Evolutionary conservation across 2,329 filamentous ascomycete genomes (phyloP).

Genomic region (Acarospora socialis): DNA sequence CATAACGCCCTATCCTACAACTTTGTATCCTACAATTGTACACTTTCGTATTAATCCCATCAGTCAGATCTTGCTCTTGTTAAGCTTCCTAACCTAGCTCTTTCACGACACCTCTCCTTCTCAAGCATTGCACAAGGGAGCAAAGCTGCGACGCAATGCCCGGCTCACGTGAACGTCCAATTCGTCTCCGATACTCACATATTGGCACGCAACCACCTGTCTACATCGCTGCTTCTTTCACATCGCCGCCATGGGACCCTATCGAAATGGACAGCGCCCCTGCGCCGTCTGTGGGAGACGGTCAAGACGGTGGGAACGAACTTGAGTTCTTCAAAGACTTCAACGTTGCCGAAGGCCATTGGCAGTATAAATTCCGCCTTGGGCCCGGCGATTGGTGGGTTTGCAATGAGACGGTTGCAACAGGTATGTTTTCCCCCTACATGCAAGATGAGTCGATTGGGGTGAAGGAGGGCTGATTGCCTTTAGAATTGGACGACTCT

Average conservation of each 20-base stretch:
- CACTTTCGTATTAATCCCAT: too few species aligned
- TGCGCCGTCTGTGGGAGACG: slow-evolving; percentile 12
- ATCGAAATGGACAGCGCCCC: slow-evolving; percentile 47
- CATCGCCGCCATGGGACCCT: slow-evolving; percentile 50
- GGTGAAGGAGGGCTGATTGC: slow-evolving; percentile 3
- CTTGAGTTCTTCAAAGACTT: slow-evolving; percentile 44
- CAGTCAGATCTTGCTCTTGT: too few species aligned
- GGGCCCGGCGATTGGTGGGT: slow-evolving; percentile 57
- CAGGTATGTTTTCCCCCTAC: slow-evolving; percentile 31
- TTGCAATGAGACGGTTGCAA: slow-evolving; percentile 47
- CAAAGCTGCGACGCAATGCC: too few species aligned
- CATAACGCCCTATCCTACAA: too few species aligned
- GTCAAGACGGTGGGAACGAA: slow-evolving; percentile 35
- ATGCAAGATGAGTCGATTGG: background rate
- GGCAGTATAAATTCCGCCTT: slow-evolving; percentile 63
- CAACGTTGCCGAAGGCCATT: slow-evolving; percentile 40
- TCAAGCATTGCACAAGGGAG: too few species aligned
- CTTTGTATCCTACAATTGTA: too few species aligned
- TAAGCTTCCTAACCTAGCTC: too few species aligned
- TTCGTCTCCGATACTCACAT: too few species aligned
- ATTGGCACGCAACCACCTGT: slow-evolving; percentile 50
- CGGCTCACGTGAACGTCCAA: too few species aligned
- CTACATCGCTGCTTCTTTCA: slow-evolving; percentile 56
- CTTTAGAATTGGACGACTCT: slow-evolving; percentile 33
- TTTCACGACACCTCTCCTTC: too few species aligned